Evolutionary conservation across 768 basidiomycete species (phyloP), one percentile per base, ranked within the genome.

Genomic region (Boletus pseudo-olivaceus): DNA sequence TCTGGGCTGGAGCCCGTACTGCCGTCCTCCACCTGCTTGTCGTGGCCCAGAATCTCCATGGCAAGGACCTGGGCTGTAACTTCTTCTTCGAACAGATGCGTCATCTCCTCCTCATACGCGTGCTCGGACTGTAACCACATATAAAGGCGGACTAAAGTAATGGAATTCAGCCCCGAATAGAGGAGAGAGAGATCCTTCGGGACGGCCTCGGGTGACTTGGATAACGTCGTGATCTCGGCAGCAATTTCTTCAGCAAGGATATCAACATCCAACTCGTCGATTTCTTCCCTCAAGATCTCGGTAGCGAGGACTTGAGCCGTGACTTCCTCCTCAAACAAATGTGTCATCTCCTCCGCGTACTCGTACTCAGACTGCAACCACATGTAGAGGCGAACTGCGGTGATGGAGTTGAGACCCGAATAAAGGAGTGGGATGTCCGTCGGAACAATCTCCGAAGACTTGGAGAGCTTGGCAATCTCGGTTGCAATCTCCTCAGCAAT

Each of bases 341-440:
- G 62, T 35, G 59, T 40, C 62, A 69, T 61, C 48, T 67, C 65
- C 23, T 65, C 69, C 12, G 54, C 60, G 42, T 67, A 71, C 47
- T 72, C 68, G 48, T 64, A 54, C 27, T 65, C 67, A 26, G 65
- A 70, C 55, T 69, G 71, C 53, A 73, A 55, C 72, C 71, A 73
- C 61, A 66, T 61, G 57, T 66, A 60, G 27, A 73, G 59, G 32
- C 63, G 60, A 19, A 67, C 62, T 7, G 69, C 58, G 7, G 66
- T 70, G 55, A 63, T 63, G 37, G 69, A 65, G 34, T 69, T 68
- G 43, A 74, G 68, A 40, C 70, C 71, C 0, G 67, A 62, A 54
- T 68, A 66, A 33, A 68, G 61, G 27, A 75, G 65, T 2, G 73
- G 66, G 30, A 59, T 61, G 58, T 72, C 68, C 43, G 61, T 64